Evolutionary conservation across 179 eudicot species (phyloP).

Genomic region (Camellia oleifera): DNA sequence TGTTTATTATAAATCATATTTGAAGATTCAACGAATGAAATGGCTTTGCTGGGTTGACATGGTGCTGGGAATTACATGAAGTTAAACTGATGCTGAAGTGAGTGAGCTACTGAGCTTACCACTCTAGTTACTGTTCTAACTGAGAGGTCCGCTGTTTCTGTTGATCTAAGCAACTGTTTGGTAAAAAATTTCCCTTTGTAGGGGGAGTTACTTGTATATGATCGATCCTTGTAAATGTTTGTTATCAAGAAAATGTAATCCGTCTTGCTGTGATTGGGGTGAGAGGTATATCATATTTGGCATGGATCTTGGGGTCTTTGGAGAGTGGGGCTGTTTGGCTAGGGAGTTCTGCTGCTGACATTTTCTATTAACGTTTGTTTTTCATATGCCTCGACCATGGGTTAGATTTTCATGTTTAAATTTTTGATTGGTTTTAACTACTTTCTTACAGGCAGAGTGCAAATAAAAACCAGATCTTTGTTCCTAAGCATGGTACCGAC

Average conservation of each 20-base stretch:
- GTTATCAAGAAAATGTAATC: not conserved
- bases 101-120: not conserved
- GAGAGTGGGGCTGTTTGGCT: too few relatives aligned
- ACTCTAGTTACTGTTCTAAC: not conserved
- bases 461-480: too few relatives aligned
- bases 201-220: not conserved
- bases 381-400: not conserved
- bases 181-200: not conserved
- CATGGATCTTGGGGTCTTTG: too few relatives aligned
- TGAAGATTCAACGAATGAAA: not conserved
- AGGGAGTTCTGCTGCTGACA: not conserved
- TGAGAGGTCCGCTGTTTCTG: not conserved
- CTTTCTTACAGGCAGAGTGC: constrained; percentile 26
- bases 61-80: not conserved
- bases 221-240: not conserved
- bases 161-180: not conserved
- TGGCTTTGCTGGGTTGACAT: not conserved
- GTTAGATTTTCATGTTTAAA: not conserved
- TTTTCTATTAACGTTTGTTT: constrained; percentile 2
- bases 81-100: not conserved
- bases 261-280: too few relatives aligned
- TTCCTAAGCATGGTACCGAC: constrained; percentile 30
- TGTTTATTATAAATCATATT: not conserved
- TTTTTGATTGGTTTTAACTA: not conserved
- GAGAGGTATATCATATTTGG: too few relatives aligned